A percentile compares a stretch with the other conserved stretches of the same genome.
These are phyloP conservation scores for Arthrobotrys musiformis DNA, from an alignment of 2,329 filamentous ascomycete genomes.

Conservation along the genomic window DNA sequence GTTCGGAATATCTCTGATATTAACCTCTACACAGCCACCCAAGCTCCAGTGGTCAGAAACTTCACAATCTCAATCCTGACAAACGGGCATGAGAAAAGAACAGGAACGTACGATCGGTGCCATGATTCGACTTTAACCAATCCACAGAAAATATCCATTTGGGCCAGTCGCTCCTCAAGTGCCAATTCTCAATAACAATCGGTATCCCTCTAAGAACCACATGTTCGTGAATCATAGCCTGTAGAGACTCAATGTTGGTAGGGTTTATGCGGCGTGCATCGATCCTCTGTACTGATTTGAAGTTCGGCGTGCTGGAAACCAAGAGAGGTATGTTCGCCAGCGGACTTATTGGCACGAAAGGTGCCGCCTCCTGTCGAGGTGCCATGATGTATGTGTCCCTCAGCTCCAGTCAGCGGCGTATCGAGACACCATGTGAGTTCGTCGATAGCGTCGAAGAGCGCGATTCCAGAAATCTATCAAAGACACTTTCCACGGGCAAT, in stretches of 20 bases:
- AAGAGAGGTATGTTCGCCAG: constrained; percentile 80
- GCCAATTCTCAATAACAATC: constrained; percentile 89
- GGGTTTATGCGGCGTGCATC: constrained; percentile 80
- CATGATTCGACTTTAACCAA: constrained; percentile 82
- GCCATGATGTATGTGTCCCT: constrained; percentile 26
- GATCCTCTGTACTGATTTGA: constrained; percentile 85
- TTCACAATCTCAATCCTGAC: constrained; percentile 57
- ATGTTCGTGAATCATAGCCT: constrained; percentile 83
- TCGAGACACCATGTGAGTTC: constrained; percentile 7
- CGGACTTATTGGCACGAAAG: constrained; percentile 87
- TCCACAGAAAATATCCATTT: constrained; percentile 79
- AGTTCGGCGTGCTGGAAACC: constrained; percentile 82
- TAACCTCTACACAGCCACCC: constrained; percentile 73
- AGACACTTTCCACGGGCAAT: not conserved
- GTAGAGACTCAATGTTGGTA: constrained; percentile 81
- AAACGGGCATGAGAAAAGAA: too few relatives aligned
- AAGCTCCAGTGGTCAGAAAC: constrained; percentile 35
- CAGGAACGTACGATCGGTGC: constrained; percentile 75
- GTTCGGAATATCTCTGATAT: constrained; percentile 80
- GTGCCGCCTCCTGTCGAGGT: constrained; percentile 51
- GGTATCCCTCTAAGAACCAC: constrained; percentile 88
- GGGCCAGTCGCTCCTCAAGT: constrained; percentile 73
- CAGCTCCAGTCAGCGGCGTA: constrained; percentile 20
- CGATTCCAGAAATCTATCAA: constrained; percentile 4
- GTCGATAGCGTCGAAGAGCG: not conserved